phyloP scores from a whole-genome alignment of 257 asterid species.

The Plantago ovata region DNA sequence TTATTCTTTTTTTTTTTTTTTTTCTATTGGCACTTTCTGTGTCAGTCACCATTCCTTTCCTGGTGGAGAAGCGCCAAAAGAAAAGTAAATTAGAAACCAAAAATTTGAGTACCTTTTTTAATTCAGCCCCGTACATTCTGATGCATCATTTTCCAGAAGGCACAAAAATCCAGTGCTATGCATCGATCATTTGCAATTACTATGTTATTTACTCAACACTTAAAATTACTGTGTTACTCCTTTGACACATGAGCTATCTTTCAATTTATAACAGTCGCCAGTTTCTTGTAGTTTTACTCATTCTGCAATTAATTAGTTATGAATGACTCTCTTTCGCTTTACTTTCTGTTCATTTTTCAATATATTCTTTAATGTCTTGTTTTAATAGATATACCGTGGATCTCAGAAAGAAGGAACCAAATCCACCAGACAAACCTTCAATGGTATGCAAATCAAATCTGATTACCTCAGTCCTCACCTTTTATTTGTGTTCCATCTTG shows the following conservation, averaged over 20 bases:
- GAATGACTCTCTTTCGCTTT: slow-evolving; percentile 5
- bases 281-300: slow-evolving; percentile 5
- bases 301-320: slow-evolving; percentile 1
- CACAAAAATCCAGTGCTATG: slow-evolving; percentile 22
- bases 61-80: background rate
- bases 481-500: background rate
- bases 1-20: background rate
- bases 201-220: slow-evolving; percentile 1
- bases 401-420: slow-evolving; percentile 30
- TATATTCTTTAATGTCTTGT: slow-evolving; percentile 21
- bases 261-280: slow-evolving; percentile 3
- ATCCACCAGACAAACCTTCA: slow-evolving; percentile 39
- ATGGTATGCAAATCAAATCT: slow-evolving; percentile 43
- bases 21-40: too few relatives aligned
- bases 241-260: slow-evolving; percentile 8
- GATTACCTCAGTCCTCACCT: slow-evolving; percentile 1
- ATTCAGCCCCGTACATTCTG: background rate
- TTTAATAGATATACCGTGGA: slow-evolving; percentile 38
- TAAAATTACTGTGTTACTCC: background rate
- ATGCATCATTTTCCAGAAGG: slow-evolving; percentile 25
- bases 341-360: slow-evolving; percentile 19
- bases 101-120: background rate
- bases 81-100: background rate
- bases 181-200: slow-evolving; percentile 8
- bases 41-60: background rate